Base-by-base conservation (phyloP, 805 yeast genomes). In the Yarrowia sp. region DNA sequence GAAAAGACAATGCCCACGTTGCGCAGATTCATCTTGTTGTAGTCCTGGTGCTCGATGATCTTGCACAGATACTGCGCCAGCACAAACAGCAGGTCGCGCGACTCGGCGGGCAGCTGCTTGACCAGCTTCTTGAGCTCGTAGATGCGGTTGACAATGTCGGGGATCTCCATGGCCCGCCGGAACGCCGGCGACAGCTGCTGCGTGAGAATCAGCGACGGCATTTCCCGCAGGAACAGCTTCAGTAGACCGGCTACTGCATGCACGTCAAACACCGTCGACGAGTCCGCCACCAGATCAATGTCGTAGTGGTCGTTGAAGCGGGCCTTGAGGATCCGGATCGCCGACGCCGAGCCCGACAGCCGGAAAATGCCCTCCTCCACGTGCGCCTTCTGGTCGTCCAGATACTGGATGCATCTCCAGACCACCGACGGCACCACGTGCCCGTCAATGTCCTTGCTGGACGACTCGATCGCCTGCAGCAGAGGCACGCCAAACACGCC, bases 341-440 rank as follows among this genome's bases (percentile, higher is more conserved):
- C 83, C 1, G 92, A 84, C 68, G 92, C 89, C 43, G 96, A 91
- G 4, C 98, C 98, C 77, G 93, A 91, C 68, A 92, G 80, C 70
- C 99, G 82, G 80, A 95, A 95, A 2, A 94, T 85, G 12, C 99
- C 99, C 74, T 92, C 97, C 76, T 91, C 95, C 70, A 84, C 84
- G n/a, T 88, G 80, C 0, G 96, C 97, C 24, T 88, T 86, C 33
- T 87, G 84, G 44, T 81, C 82, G 61, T 83, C 82, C 61, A 94
- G 80, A 71, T 83, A 90, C 68, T 86, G 89, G 40, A 93, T 74
- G 74, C 97, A 92, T 69, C 96, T 79, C 72, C 80, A 89, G 17
- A 91, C 85, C 9, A 94, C 87, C 47, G 92, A 86, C 1, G 99
- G 98, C 19, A 89, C 82, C 15, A 80, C 77, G 9, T 76, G 76